These are phyloP conservation scores for Rhizophora mangle DNA, from an alignment of 345 rosid genomes.

Conservation along the genomic window DNA sequence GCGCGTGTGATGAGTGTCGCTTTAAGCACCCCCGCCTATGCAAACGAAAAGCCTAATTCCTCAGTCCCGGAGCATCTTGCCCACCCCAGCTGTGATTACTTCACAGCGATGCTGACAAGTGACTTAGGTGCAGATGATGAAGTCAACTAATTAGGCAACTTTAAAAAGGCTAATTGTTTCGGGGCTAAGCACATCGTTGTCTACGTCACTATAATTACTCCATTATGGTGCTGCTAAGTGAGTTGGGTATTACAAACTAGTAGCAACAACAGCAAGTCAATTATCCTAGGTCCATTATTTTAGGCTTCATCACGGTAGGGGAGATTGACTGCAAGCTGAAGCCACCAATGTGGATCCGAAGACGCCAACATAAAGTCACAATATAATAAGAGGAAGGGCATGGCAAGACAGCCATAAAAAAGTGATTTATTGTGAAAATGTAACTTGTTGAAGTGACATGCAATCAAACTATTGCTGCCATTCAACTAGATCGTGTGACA, in stretches of 20 bases:
- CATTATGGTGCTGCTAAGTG: conserved; percentile 16
- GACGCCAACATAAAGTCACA: no score
- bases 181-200: conserved; percentile 7
- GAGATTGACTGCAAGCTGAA: conserved; percentile 12
- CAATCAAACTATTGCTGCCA: background rate
- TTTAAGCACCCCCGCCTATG: background rate
- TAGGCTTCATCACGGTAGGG: conserved; percentile 12
- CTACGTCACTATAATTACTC: conserved; percentile 25
- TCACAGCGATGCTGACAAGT: background rate
- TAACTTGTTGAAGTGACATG: conserved; percentile 1
- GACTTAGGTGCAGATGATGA: background rate
- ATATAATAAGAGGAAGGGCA: background rate
- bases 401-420: background rate
- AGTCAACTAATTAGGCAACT: background rate
- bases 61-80: background rate
- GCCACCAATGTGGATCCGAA: no score
- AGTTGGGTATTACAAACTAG: conserved; percentile 20
- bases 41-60: background rate
- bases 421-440: background rate
- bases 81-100: background rate
- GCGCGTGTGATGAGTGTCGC: no score
- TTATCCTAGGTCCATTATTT: conserved; percentile 18
- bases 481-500: background rate
- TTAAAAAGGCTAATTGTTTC: background rate
- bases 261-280: conserved; percentile 21